Evolutionary conservation across 345 rosid species (phyloP).

Genomic region (Populus euphratica): DNA sequence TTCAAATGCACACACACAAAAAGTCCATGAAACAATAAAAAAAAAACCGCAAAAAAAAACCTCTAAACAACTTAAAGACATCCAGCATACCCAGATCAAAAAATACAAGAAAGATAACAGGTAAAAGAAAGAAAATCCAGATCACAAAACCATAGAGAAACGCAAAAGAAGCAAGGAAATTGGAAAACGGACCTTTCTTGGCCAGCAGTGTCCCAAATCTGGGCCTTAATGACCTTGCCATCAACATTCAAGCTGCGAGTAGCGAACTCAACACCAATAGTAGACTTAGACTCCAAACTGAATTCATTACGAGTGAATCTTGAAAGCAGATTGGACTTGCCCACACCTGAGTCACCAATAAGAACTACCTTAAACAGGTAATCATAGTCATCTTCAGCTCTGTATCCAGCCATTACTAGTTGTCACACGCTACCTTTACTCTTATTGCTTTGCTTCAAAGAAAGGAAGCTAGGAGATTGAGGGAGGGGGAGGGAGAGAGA

Average conservation of each 20-base stretch:
- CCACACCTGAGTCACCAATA: conserved; percentile 93
- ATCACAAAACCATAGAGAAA: not conserved
- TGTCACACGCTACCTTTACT: not conserved
- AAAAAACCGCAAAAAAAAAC: conserved; percentile 7
- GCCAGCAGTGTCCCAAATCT: conserved; percentile 99
- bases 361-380: conserved; percentile 84
- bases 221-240: conserved; percentile 82
- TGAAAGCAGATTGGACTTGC: conserved; percentile 87
- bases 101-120: conserved; percentile 3
- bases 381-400: conserved; percentile 94
- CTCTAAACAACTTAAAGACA: not conserved
- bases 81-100: conserved; percentile 3
- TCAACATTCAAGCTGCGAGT: conserved; percentile 88
- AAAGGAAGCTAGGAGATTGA: not conserved
- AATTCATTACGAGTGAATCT: conserved; percentile 92
- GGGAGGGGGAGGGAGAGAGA: not conserved
- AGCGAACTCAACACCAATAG: conserved; percentile 94
- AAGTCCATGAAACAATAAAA: not conserved
- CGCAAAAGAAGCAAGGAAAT: not conserved
- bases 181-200: conserved; percentile 62
- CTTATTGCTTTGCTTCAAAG: conserved; percentile 10
- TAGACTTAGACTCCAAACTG: conserved; percentile 88
- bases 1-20: conserved; percentile 10
- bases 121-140: not conserved
- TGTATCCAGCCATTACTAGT: conserved; percentile 70